These are phyloP conservation scores for Phialophora expanda DNA, from an alignment of 2,329 filamentous ascomycete genomes.

Conservation along the genomic window DNA sequence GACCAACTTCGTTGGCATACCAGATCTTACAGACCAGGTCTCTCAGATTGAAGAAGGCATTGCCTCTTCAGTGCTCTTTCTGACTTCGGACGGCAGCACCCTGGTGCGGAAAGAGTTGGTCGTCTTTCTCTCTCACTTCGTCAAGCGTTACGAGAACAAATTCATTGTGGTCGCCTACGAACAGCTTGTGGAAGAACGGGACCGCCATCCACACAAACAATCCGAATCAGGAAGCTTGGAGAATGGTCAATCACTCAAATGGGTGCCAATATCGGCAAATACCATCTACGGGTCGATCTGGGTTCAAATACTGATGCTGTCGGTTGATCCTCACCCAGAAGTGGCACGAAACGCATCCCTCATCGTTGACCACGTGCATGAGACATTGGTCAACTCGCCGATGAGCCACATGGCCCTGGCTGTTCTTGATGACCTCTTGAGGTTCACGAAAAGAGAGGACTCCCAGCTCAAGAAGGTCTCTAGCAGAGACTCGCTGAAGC, in stretches of 20 bases:
- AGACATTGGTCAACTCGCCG: constrained; percentile 75
- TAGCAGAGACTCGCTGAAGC: constrained; percentile 35
- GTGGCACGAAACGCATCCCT: constrained; percentile 82
- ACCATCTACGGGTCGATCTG: constrained; percentile 92
- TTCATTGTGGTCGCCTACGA: constrained; percentile 92
- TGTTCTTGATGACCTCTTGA: constrained; percentile 73
- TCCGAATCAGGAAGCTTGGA: constrained; percentile 43
- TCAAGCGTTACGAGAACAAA: constrained; percentile 87
- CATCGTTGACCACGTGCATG: constrained; percentile 86
- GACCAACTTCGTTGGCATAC: constrained; percentile 91
- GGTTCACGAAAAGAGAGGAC: constrained; percentile 35
- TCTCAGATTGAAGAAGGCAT: constrained; percentile 89
- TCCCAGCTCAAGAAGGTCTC: constrained; percentile 35
- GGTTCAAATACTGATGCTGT: constrained; percentile 89
- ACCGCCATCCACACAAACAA: constrained; percentile 61
- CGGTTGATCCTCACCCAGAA: constrained; percentile 92
- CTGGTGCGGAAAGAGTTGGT: constrained; percentile 92
- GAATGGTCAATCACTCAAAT: constrained; percentile 27
- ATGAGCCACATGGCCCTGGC: constrained; percentile 72
- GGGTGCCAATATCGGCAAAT: constrained; percentile 74
- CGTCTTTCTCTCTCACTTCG: constrained; percentile 91
- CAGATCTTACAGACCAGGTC: constrained; percentile 88
- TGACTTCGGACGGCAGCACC: constrained; percentile 91
- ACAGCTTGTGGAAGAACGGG: constrained; percentile 82
- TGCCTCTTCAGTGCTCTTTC: constrained; percentile 84